Evolutionary conservation across 2,329 filamentous ascomycete species (phyloP).

Genomic region (Paecilomyces niveus): DNA sequence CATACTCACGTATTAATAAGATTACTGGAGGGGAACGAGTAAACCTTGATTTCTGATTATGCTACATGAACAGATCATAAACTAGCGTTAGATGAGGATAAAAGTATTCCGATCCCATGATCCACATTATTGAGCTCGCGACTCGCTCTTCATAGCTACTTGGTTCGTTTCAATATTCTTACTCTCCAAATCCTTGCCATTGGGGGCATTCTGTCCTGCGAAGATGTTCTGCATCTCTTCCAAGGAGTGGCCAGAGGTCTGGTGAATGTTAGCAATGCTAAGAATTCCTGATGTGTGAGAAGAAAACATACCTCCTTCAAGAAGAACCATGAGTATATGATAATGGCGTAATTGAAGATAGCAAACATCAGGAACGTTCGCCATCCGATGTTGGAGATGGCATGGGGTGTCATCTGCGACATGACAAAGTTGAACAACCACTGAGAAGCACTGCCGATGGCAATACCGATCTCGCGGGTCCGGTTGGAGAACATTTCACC

Average conservation of each 20-base stretch:
- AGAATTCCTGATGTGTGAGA: not conserved
- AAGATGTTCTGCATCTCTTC: conserved; percentile 39
- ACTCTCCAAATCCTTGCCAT: not conserved
- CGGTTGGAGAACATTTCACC: conserved; percentile 31
- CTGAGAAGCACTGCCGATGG: conserved; percentile 27
- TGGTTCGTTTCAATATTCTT: not conserved
- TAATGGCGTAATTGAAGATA: conserved; percentile 42
- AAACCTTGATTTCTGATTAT: not conserved
- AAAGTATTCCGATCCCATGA: not conserved
- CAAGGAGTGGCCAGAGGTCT: conserved; percentile 39
- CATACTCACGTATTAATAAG: no score
- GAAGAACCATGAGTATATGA: conserved; percentile 38
- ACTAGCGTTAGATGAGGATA: not conserved
- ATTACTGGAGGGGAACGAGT: no score
- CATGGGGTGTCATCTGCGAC: conserved; percentile 32
- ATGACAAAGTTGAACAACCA: conserved; percentile 37
- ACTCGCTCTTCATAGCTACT: not conserved
- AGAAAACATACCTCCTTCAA: conserved; percentile 28
- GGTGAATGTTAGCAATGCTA: not conserved
- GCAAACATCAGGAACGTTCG: conserved; percentile 46
- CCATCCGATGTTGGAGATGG: conserved; percentile 43
- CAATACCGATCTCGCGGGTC: conserved; percentile 28
- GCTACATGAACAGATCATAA: not conserved
- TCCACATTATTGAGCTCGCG: not conserved
- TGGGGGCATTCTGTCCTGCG: conserved; percentile 10